A percentile compares a stretch with the other conserved stretches of the same genome.
Conservation (phyloP, 2,329 filamentous ascomycete species). For the Biscogniauxia mediterranea region DNA sequence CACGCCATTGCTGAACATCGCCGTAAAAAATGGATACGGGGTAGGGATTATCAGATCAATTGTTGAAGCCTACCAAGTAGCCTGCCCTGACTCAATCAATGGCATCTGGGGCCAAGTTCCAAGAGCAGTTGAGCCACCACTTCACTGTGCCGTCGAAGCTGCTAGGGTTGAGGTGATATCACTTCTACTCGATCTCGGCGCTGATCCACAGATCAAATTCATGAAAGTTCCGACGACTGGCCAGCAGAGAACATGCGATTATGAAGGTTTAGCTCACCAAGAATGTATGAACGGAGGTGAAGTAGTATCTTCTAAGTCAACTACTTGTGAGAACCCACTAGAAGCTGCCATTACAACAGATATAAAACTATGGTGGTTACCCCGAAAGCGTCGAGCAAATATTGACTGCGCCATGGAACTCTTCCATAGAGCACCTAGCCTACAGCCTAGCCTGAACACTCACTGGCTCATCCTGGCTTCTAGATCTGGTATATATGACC, state of each 20-base stretch:
- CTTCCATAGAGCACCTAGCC: neutral
- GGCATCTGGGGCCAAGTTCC: conserved; percentile 4
- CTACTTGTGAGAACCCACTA: neutral
- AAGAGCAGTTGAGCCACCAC: neutral
- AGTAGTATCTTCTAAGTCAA: neutral
- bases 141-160: neutral
- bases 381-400: no score
- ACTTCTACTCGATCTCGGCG: conserved; percentile 2
- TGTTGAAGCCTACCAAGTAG: neutral
- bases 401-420: neutral
- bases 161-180: conserved; percentile 2
- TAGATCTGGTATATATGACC: neutral
- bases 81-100: conserved; percentile 1
- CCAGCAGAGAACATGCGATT: neutral
- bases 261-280: neutral
- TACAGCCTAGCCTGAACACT: neutral
- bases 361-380: no score
- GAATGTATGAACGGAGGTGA: neutral
- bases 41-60: neutral
- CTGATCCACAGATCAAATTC: neutral
- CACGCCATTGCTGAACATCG: neutral
- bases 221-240: neutral
- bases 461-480: neutral
- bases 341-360: neutral
- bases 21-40: neutral